Conservation (phyloP, 2,329 filamentous ascomycete genomes). For the Polychaeton citri region DNA sequence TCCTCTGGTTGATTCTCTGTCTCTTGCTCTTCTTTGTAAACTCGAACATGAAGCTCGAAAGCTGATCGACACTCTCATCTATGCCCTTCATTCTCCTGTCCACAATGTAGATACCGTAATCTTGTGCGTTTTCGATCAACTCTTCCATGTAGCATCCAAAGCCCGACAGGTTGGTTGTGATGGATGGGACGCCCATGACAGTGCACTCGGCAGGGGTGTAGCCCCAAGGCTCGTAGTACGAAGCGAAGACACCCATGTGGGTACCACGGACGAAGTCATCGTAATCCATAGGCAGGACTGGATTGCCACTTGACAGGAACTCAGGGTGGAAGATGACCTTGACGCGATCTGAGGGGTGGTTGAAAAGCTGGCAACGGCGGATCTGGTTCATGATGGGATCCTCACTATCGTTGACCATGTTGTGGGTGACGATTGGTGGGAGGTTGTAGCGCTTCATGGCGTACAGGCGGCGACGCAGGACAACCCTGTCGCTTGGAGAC, state of each 20-base stretch:
- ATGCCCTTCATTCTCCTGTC: constrained; percentile 90
- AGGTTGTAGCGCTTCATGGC: constrained; percentile 89
- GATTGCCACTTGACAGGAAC: constrained; percentile 91
- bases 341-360: constrained; percentile 85
- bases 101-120: constrained; percentile 98
- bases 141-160: constrained; percentile 99
- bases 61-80: constrained; percentile 93
- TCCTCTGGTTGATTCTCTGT: constrained; percentile 97
- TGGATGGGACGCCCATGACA: constrained; percentile 96
- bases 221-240: constrained; percentile 98
- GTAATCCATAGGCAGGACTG: constrained; percentile 88
- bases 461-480: constrained; percentile 81
- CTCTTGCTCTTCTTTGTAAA: constrained; percentile 87
- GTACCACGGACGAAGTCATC: constrained; percentile 97
- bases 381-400: constrained; percentile 95
- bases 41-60: constrained; percentile 84
- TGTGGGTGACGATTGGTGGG: constrained; percentile 94
- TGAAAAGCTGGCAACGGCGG: constrained; percentile 90
- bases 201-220: constrained; percentile 98
- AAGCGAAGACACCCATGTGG: constrained; percentile 88
- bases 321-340: constrained; percentile 98
- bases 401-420: constrained; percentile 89
- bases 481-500: constrained; percentile 78
- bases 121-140: constrained; percentile 90
- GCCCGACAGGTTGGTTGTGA: constrained; percentile 93